Percentiles rank a stretch among this genome's conserved stretches.
These are phyloP conservation scores for Russula brevipes DNA, from an alignment of 768 basidiomycete genomes.

Conservation along the genomic window DNA sequence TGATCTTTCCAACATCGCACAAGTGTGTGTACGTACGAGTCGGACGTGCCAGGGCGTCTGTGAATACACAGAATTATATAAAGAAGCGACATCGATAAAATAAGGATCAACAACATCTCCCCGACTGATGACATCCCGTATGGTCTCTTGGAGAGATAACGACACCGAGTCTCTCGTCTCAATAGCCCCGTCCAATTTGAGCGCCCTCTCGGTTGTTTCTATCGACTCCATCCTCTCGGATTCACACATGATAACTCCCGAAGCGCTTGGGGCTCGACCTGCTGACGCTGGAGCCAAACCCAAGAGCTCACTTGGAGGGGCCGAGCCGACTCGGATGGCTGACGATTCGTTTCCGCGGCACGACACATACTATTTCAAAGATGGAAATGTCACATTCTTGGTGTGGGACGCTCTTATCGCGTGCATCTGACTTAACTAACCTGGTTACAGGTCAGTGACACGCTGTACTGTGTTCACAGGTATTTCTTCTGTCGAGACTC, in stretches of 20 bases:
- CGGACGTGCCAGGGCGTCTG: no score
- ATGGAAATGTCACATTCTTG: constrained; percentile 22
- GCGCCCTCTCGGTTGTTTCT: neutral
- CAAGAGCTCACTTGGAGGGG: no score
- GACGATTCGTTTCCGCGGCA: constrained; percentile 10
- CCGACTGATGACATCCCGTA: no score
- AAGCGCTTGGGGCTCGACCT: neutral
- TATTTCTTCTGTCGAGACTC: constrained; percentile 22
- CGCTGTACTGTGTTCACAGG: constrained; percentile 14
- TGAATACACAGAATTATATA: no score
- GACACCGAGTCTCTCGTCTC: neutral
- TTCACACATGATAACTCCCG: neutral
- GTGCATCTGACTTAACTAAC: neutral
- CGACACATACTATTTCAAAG: constrained; percentile 12
- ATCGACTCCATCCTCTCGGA: constrained; percentile 1
- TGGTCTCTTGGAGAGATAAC: neutral
- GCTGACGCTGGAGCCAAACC: neutral
- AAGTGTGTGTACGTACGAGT: no score
- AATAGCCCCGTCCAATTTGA: neutral
- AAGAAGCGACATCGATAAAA: no score
- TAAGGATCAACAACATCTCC: no score
- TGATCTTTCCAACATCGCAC: no score
- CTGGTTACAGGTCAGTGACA: neutral
- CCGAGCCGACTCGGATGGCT: no score
- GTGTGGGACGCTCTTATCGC: neutral